Base-by-base conservation (phyloP, 1,284 basidiomycete species). In the Rhodotorula sp. region DNA sequence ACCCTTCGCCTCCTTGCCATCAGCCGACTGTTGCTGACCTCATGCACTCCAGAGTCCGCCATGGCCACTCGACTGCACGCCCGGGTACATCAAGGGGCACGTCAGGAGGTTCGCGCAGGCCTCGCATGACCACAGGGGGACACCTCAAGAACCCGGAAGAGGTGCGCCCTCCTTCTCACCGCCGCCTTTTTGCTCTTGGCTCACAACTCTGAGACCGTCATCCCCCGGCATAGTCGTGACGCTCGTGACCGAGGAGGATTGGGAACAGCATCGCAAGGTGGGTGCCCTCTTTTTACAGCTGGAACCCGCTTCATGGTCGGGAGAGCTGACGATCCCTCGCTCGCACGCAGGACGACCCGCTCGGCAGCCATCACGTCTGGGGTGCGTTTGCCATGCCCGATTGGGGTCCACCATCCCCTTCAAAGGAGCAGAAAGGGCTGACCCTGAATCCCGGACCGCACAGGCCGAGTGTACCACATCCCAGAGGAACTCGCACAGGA, bases 61-160 rank as follows among this genome's bases (percentile, higher is more conserved):
- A 0, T 75, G 65, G 67, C 31, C 61, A 18, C 68, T 76, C 61
- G 57, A 67, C 6, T 72, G 69, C 16, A 68, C 67, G n/a, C 86
- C 91, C 0, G 92, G 92, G 34, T 95, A 88, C 79, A 83, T 95
- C 77, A 92, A 91, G 81, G 91, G 91, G 46, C 93, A 91, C 74
- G 90, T 92, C 0, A 87, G 92, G 4, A 84, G 92, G 46, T 95
- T 95, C 78, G 91, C 92, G 0, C 92, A 94, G 81, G 86, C 87
- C 80, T 93, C 91, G 64, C 90, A 91, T 81, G 92, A 95, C 78
- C 92, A 95, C 43, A 57, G 75, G 0, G 75, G 75, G 0, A 76
- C 75, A 10, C 64, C 64, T 64, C 80, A 74, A 23, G 59, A 48
- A 10, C 75, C 75, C 0, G 75, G 75, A 2, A 65, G 73, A 66